phyloP scores from a whole-genome alignment of 306 rosid genomes.

The Ziziphus jujuba region DNA sequence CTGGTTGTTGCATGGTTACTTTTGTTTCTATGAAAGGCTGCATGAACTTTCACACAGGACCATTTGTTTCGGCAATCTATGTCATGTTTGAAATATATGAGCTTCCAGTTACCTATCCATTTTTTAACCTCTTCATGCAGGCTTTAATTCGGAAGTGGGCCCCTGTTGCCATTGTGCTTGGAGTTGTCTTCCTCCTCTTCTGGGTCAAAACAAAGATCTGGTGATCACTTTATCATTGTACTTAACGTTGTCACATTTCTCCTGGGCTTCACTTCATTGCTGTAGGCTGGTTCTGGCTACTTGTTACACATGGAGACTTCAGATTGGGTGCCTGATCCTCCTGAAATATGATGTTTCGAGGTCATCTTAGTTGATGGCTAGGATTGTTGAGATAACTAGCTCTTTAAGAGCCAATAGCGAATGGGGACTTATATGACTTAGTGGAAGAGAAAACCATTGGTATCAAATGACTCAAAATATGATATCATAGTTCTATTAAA shows the following conservation, averaged over 20 bases:
- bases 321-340: conserved; percentile 6
- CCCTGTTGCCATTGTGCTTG: conserved; percentile 94
- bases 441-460: conserved; percentile 7
- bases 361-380: neutral
- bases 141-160: conserved; percentile 95
- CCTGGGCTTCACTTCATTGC: conserved; percentile 24
- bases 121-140: conserved; percentile 37
- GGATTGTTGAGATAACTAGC: conserved; percentile 14
- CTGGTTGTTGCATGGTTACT: too few relatives aligned
- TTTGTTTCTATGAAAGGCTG: too few relatives aligned
- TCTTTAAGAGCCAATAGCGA: conserved; percentile 11
- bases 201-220: conserved; percentile 92
- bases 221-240: conserved; percentile 46
- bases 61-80: too few relatives aligned
- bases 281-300: conserved; percentile 14
- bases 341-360: neutral
- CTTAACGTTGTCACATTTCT: conserved; percentile 14
- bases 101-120: neutral
- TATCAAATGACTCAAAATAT: neutral
- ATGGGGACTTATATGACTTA: conserved; percentile 9
- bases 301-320: neutral
- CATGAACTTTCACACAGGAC: too few relatives aligned
- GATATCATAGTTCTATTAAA: neutral
- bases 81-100: neutral
- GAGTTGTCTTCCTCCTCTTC: conserved; percentile 95